A percentile compares a stretch with the other conserved stretches of the same genome.
Evolutionary conservation across 345 rosid genomes (phyloP).

Genomic region (Euphorbia pulcherrima): DNA sequence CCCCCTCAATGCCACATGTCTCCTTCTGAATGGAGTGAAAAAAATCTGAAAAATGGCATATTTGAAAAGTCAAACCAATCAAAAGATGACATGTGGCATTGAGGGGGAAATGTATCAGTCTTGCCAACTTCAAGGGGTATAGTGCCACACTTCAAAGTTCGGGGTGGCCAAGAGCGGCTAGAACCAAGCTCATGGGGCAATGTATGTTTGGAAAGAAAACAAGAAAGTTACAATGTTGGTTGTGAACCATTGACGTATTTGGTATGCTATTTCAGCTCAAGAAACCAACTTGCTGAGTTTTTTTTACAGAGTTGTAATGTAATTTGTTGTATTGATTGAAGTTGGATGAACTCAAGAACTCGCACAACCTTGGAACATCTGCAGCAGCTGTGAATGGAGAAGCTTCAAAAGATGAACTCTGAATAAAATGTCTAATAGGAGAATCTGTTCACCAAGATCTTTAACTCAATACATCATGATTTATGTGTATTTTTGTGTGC

Average conservation of each 20-base stretch:
- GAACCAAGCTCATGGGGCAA: too few species aligned
- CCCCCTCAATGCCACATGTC: too few species aligned
- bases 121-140: too few species aligned
- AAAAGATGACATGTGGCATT: too few species aligned
- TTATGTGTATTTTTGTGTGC: background rate
- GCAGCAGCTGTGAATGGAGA: conserved; percentile 34
- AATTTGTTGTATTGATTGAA: conserved; percentile 32
- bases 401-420: conserved; percentile 27
- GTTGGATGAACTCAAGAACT: conserved; percentile 50
- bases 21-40: too few species aligned
- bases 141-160: too few species aligned
- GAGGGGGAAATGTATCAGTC: too few species aligned
- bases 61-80: too few species aligned
- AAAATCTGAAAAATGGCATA: too few species aligned
- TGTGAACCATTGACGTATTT: background rate
- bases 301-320: background rate
- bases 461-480: background rate
- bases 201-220: too few species aligned
- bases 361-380: conserved; percentile 20
- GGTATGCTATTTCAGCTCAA: too few species aligned
- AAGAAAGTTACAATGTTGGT: background rate
- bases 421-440: conserved; percentile 13
- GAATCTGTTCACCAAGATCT: conserved; percentile 4
- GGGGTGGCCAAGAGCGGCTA: too few species aligned
- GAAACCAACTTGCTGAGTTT: background rate